These are phyloP conservation scores for Aphanomyces invadans DNA, from an alignment of 352 stramenopile genomes.

Conservation along the genomic window DNA sequence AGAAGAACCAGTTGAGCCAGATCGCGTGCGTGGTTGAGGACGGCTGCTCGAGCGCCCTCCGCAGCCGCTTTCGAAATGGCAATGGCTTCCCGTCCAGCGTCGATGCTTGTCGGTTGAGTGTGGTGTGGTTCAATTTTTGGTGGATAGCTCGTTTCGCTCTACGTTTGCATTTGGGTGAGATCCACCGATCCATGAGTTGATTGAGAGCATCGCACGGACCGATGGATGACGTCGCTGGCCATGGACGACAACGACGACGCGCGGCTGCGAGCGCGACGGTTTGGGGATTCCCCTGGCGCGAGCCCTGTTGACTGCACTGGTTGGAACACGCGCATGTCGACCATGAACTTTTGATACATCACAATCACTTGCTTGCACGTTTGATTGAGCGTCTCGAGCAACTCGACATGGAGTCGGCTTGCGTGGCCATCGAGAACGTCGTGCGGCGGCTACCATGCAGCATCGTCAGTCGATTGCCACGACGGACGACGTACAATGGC, in stretches of 20 bases:
- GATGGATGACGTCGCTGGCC: background rate
- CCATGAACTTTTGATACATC: background rate
- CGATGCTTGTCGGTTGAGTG: background rate
- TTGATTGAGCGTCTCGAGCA: background rate
- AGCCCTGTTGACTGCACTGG: background rate
- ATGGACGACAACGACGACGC: background rate
- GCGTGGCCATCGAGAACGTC: background rate
- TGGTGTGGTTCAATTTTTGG: background rate
- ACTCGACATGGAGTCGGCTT: background rate
- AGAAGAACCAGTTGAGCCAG: slow-evolving; percentile 52
- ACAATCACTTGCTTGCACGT: background rate
- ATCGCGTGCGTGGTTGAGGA: slow-evolving; percentile 8
- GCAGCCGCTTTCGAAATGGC: slow-evolving; percentile 2
- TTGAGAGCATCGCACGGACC: background rate
- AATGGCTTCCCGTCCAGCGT: slow-evolving; percentile 21
- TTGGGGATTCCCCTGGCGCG: background rate
- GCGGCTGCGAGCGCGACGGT: background rate
- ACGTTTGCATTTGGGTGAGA: background rate
- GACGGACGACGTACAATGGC: background rate
- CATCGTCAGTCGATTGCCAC: background rate
- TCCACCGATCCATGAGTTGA: too few species aligned
- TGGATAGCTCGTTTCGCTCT: background rate
- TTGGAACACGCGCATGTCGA: background rate
- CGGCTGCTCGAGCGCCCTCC: background rate
- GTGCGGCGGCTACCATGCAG: background rate